A percentile compares a stretch with the other conserved stretches of the same genome.
These are phyloP conservation scores for Skeletonema potamos DNA, from an alignment of 108 stramenopile species.

Conservation along the genomic window DNA sequence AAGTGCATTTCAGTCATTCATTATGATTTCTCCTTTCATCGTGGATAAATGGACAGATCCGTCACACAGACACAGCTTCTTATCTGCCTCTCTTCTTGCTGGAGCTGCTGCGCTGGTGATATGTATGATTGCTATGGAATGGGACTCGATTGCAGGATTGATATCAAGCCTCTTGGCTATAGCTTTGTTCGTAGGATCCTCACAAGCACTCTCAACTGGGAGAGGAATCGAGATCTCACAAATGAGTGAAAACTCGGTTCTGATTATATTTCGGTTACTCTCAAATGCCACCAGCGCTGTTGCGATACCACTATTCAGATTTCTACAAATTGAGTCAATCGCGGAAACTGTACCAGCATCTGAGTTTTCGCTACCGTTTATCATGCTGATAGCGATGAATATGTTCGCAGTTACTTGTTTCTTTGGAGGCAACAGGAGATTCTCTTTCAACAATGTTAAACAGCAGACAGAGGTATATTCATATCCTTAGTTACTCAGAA, in stretches of 20 bases:
- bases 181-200: slow-evolving; percentile 69
- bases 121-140: slow-evolving; percentile 67
- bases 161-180: slow-evolving; percentile 63
- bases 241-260: slow-evolving; percentile 71
- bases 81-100: slow-evolving; percentile 64
- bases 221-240: slow-evolving; percentile 73
- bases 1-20: slow-evolving; percentile 70
- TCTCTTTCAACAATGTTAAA: not conserved
- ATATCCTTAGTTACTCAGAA: too few relatives aligned
- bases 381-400: not conserved
- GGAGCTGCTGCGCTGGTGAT: slow-evolving; percentile 61
- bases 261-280: slow-evolving; percentile 74
- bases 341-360: not conserved
- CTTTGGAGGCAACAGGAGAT: not conserved
- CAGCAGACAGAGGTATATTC: too few relatives aligned
- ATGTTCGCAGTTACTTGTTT: not conserved
- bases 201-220: slow-evolving; percentile 78
- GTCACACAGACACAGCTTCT: slow-evolving; percentile 67
- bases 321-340: not conserved
- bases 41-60: slow-evolving; percentile 62
- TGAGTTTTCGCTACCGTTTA: not conserved
- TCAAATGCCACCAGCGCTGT: slow-evolving; percentile 69
- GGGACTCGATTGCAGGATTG: slow-evolving; percentile 56
- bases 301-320: slow-evolving; percentile 75
- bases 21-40: slow-evolving; percentile 75